Conservation (phyloP, 2,329 filamentous ascomycete species). For the Lachnellula suecica region DNA sequence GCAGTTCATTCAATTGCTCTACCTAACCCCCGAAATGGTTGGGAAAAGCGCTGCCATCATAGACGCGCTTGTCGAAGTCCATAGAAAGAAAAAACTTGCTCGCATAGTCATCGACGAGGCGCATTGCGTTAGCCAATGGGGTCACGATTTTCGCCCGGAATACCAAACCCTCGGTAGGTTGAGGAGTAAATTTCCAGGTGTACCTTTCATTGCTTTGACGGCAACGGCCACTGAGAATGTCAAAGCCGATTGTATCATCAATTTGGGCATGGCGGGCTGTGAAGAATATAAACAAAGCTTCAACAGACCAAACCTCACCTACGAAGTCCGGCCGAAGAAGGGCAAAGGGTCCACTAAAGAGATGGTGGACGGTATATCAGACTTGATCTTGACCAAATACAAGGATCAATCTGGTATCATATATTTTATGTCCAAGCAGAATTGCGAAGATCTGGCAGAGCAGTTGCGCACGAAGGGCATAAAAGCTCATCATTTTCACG, state of each 20-base stretch:
- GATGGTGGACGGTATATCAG: conserved; percentile 50
- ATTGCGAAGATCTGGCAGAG: conserved; percentile 76
- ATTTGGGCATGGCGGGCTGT: conserved; percentile 76
- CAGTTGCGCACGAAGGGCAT: conserved; percentile 65
- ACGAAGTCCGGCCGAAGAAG: conserved; percentile 76
- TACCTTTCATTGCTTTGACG: conserved; percentile 92
- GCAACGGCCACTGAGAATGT: conserved; percentile 94
- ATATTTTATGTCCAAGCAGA: conserved; percentile 84
- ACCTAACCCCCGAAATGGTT: conserved; percentile 97
- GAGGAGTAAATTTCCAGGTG: conserved; percentile 68
- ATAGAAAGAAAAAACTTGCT: conserved; percentile 71
- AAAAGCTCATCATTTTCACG: conserved; percentile 82
- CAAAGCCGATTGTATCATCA: conserved; percentile 86
- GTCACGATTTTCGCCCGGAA: conserved; percentile 94
- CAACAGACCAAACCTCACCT: conserved; percentile 92
- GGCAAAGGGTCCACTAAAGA: conserved; percentile 48
- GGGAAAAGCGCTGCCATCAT: conserved; percentile 74
- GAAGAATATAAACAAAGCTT: conserved; percentile 88
- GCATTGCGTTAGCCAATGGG: conserved; percentile 99
- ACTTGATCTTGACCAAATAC: conserved; percentile 69
- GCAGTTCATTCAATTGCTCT: conserved; percentile 79
- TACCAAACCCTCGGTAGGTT: conserved; percentile 85
- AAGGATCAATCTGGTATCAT: conserved; percentile 79
- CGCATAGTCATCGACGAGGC: conserved; percentile 96
- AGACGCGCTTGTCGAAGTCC: conserved; percentile 64